Percentiles rank a stretch among this genome's conserved stretches.
Evolutionary conservation across 495 filamentous ascomycete genomes (phyloP).

Genomic region (Coniosporium apollinis): DNA sequence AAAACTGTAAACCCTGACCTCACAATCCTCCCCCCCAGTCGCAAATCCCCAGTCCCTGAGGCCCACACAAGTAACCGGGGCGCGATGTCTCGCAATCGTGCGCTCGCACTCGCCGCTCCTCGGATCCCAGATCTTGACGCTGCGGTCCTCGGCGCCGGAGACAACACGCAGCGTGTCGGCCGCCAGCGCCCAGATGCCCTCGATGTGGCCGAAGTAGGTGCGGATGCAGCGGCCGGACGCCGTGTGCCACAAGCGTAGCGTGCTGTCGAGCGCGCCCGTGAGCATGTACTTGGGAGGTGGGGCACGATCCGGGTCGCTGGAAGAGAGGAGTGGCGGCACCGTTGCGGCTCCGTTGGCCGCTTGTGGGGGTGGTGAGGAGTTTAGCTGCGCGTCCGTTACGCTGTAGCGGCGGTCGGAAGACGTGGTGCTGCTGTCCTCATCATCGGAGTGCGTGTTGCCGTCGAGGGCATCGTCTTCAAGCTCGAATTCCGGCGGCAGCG

Average conservation of each 20-base stretch:
- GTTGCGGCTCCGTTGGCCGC: not conserved
- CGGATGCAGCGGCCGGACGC: constrained; percentile 61
- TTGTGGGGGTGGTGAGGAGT: not conserved
- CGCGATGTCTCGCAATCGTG: constrained; percentile 77
- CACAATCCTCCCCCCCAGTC: constrained; percentile 83
- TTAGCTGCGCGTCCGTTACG: not conserved
- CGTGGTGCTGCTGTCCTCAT: constrained; percentile 17
- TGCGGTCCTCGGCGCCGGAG: constrained; percentile 77
- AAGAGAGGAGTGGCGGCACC: not conserved
- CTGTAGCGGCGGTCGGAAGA: not conserved
- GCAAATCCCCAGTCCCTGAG: constrained; percentile 75
- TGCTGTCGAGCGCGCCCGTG: constrained; percentile 76
- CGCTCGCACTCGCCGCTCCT: constrained; percentile 77
- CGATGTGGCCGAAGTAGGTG: constrained; percentile 90
- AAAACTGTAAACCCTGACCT: constrained; percentile 51
- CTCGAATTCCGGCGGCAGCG: constrained; percentile 71
- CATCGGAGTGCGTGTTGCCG: constrained; percentile 35
- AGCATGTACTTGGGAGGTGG: constrained; percentile 77
- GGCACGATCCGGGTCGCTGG: constrained; percentile 31
- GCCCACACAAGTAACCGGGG: constrained; percentile 82
- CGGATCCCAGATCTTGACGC: constrained; percentile 95
- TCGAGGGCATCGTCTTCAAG: constrained; percentile 48
- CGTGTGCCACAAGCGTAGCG: constrained; percentile 87
- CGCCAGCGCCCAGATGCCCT: constrained; percentile 88
- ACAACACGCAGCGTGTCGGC: constrained; percentile 83